phyloP scores from a whole-genome alignment of 441 rosid species.

The Pelargonium cotyledonis region DNA sequence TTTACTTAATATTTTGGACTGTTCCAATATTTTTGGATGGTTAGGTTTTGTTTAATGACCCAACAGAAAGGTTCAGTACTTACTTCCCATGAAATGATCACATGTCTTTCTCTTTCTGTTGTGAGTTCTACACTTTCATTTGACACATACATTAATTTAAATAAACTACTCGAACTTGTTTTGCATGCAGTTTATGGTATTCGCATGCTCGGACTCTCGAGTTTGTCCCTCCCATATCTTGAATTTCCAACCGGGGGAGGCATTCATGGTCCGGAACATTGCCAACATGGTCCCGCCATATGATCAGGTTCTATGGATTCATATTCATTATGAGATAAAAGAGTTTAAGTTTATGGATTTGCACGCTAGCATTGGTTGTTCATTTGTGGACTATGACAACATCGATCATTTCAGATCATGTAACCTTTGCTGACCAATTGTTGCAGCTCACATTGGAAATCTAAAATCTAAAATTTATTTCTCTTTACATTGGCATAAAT shows the following conservation, averaged over 20 bases:
- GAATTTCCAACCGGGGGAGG: slow-evolving; percentile 91
- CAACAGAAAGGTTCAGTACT: background rate
- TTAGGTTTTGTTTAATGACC: background rate
- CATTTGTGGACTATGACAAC: background rate
- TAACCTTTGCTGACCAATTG: background rate
- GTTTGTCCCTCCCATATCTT: slow-evolving; percentile 93
- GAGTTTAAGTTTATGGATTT: background rate
- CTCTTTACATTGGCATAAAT: background rate
- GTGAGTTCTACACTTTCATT: too few species aligned
- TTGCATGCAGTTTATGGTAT: slow-evolving; percentile 73
- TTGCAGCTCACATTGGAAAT: background rate
- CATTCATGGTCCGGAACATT: slow-evolving; percentile 87
- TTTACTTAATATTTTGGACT: background rate
- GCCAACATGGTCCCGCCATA: slow-evolving; percentile 89
- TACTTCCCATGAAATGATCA: background rate
- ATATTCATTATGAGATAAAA: background rate
- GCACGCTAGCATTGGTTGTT: background rate
- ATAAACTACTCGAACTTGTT: background rate
- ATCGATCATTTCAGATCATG: background rate
- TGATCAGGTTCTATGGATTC: too few species aligned
- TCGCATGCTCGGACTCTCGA: slow-evolving; percentile 95
- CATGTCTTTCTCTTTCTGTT: background rate
- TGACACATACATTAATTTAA: background rate
- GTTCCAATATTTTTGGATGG: background rate
- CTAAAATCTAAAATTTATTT: background rate